Percentiles rank a stretch among this genome's conserved stretches.
These are phyloP conservation scores for Polytrichum formosum DNA, from an alignment of 225 moss, liverwort and hornwort species.

Conservation along the genomic window DNA sequence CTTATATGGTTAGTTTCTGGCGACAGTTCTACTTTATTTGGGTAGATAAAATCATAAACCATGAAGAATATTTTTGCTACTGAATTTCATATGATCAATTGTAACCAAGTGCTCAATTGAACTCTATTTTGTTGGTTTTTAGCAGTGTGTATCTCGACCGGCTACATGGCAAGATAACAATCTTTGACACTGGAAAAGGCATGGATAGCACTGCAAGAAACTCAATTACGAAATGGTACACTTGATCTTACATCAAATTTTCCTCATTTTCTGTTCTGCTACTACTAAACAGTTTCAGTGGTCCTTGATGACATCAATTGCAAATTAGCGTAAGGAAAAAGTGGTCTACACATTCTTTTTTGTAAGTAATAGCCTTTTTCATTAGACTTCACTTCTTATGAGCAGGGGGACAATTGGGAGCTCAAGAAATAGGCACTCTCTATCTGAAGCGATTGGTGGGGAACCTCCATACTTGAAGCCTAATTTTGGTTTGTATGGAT, in stretches of 20 bases:
- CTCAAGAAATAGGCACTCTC: conserved; percentile 28
- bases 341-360: too few species aligned
- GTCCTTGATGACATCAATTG: too few species aligned
- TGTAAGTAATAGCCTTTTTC: too few species aligned
- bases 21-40: neutral
- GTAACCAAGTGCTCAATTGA: too few species aligned
- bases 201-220: conserved; percentile 37
- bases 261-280: too few species aligned
- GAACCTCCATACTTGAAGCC: conserved; percentile 54
- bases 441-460: conserved; percentile 42
- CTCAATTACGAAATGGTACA: conserved; percentile 42
- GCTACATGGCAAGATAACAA: conserved; percentile 20
- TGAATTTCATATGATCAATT: too few species aligned
- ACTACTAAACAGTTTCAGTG: too few species aligned
- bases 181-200: conserved; percentile 45
- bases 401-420: conserved; percentile 50
- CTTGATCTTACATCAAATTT: too few species aligned
- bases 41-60: too few species aligned
- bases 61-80: too few species aligned
- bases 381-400: too few species aligned
- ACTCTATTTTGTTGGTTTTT: neutral
- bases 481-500: conserved; percentile 53
- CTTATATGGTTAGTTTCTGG: conserved; percentile 9
- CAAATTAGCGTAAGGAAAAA: too few species aligned
- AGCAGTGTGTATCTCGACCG: conserved; percentile 35